Conservation (phyloP, 768 basidiomycete species). For the Tylopilus balloui region DNA sequence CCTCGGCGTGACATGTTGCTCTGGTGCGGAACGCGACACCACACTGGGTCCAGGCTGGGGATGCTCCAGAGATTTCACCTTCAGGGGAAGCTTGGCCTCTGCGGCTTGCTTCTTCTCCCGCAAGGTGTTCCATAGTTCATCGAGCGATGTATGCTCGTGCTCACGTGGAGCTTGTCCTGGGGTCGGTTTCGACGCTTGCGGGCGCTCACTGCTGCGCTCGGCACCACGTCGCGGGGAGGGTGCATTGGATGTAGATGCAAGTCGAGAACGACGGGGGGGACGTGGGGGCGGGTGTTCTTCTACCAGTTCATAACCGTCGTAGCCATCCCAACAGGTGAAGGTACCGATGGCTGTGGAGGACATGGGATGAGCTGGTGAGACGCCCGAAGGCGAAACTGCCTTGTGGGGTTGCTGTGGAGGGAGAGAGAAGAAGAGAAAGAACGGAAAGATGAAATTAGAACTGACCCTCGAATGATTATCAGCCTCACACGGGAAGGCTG, state of each 20-base stretch:
- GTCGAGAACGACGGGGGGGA: conserved; percentile 21
- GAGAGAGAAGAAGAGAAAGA: conserved; percentile 14
- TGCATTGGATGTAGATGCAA: conserved; percentile 17
- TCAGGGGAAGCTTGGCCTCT: conserved; percentile 64
- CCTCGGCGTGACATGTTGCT: conserved; percentile 21
- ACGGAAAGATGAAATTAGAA: conserved; percentile 24
- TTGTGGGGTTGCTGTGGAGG: conserved; percentile 20
- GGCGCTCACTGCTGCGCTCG: conserved; percentile 23
- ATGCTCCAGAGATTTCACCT: conserved; percentile 62
- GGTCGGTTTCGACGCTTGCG: conserved; percentile 13
- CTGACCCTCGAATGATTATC: conserved; percentile 32
- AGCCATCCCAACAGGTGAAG: conserved; percentile 33
- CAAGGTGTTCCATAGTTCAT: conserved; percentile 63
- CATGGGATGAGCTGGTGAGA: conserved; percentile 18
- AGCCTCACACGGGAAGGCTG: conserved; percentile 21
- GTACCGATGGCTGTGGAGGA: conserved; percentile 33
- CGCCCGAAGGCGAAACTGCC: conserved; percentile 18
- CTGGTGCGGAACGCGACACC: conserved; percentile 22
- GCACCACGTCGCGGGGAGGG: conserved; percentile 10
- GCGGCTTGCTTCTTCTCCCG: conserved; percentile 60
- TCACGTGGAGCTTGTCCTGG: conserved; percentile 15
- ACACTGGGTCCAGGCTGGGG: conserved; percentile 21
- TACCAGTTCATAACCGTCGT: conserved; percentile 26
- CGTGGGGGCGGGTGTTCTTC: conserved; percentile 15
- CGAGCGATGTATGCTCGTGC: conserved; percentile 36